Evolutionary conservation across 305 asterid species (phyloP).

Genomic region (Plantago rigida): DNA sequence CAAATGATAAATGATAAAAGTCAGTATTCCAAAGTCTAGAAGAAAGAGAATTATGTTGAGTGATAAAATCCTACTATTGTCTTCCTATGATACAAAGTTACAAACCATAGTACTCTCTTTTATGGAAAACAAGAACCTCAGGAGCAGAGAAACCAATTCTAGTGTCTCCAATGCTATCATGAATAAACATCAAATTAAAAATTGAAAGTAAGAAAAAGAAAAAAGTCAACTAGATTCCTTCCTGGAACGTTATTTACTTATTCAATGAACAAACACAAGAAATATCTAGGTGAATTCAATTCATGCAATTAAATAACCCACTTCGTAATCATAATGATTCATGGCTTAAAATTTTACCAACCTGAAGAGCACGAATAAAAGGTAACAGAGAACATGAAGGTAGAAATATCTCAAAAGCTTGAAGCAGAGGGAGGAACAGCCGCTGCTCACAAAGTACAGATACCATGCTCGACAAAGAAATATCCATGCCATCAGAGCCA

Average conservation of each 20-base stretch:
- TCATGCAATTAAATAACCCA: conserved; percentile 14
- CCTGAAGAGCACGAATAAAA: conserved; percentile 95
- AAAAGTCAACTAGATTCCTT: too few species aligned
- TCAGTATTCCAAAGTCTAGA: conserved; percentile 17
- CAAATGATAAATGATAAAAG: neutral
- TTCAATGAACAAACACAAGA: neutral
- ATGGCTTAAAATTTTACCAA: conserved; percentile 29
- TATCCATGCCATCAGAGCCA: conserved; percentile 52
- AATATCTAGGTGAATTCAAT: conserved; percentile 15
- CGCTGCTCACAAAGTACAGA: conserved; percentile 89
- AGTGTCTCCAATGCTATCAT: neutral
- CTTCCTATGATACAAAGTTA: neutral
- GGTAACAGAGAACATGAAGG: conserved; percentile 93
- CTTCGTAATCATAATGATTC: conserved; percentile 17
- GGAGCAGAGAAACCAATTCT: neutral
- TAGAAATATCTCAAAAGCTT: conserved; percentile 93
- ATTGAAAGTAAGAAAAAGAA: too few species aligned
- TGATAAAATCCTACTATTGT: neutral
- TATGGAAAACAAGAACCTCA: neutral
- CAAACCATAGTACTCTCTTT: too few species aligned
- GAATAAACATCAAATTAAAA: neutral
- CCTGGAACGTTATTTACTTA: too few species aligned
- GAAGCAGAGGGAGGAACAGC: conserved; percentile 77
- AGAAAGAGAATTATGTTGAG: neutral
- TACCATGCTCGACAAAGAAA: conserved; percentile 75